These are phyloP conservation scores for Firmiana major DNA, from an alignment of 345 rosid genomes.

Conservation along the genomic window DNA sequence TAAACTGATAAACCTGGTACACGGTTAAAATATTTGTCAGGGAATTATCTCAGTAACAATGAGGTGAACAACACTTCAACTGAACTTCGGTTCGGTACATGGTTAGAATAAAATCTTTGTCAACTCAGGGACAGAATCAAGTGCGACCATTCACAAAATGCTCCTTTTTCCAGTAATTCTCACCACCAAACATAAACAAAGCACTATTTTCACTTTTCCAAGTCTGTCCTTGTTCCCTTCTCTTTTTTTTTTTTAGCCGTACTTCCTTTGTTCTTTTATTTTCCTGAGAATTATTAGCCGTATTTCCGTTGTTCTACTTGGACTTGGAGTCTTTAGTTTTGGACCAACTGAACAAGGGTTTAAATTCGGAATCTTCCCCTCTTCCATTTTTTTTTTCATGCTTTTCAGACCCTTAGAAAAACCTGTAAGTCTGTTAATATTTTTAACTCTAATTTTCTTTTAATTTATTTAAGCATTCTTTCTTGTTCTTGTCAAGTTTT, in stretches of 20 bases:
- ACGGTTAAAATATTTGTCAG: background rate
- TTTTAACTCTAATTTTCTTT: background rate
- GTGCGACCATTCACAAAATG: background rate
- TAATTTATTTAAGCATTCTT: background rate
- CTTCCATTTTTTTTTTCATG: background rate
- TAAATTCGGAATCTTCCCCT: background rate
- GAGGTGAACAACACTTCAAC: background rate
- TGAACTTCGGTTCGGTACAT: no score
- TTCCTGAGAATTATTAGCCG: background rate
- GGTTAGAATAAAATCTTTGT: background rate
- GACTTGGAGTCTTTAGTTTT: background rate
- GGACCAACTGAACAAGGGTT: background rate
- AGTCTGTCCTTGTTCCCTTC: background rate
- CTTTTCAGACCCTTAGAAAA: conserved; percentile 3
- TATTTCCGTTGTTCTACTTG: background rate
- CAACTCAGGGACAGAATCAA: background rate
- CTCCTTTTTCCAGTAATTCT: background rate
- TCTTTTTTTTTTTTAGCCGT: background rate
- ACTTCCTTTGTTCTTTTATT: background rate
- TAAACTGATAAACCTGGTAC: no score
- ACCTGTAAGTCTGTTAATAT: background rate
- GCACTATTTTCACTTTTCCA: background rate
- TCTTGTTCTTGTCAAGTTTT: background rate
- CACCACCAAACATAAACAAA: background rate
- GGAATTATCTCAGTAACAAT: background rate